phyloP scores from a whole-genome alignment of 805 yeast genomes.

The Isabelozyma heimii region DNA sequence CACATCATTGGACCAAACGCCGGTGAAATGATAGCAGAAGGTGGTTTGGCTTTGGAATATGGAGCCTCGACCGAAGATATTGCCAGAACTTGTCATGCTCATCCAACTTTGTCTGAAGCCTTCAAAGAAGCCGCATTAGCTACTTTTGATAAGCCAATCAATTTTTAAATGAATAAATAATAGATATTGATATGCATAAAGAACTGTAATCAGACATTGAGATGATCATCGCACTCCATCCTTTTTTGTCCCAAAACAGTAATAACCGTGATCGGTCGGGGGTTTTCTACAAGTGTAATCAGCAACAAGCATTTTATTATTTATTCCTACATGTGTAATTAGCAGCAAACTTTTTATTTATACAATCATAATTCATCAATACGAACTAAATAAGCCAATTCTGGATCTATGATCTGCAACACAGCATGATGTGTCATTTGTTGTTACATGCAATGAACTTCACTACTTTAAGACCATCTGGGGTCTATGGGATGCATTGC shows the following conservation, averaged over 20 bases:
- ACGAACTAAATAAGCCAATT: too few relatives aligned
- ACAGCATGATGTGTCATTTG: too few relatives aligned
- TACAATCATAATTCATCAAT: neutral
- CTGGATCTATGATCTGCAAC: too few relatives aligned
- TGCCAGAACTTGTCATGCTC: conserved; percentile 98
- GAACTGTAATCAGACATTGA: neutral
- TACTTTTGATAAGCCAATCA: conserved; percentile 87
- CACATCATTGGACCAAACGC: conserved; percentile 98
- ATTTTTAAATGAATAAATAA: conserved; percentile 48
- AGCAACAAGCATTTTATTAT: neutral
- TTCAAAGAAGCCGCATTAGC: conserved; percentile 97
- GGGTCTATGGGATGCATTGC: neutral
- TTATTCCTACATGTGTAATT: too few relatives aligned
- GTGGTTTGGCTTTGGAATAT: conserved; percentile 94
- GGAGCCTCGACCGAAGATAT: conserved; percentile 98
- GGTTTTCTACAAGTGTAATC: neutral
- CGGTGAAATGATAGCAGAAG: conserved; percentile 99
- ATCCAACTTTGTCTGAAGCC: conserved; percentile 97
- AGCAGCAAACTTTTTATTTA: too few relatives aligned
- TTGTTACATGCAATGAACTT: too few relatives aligned
- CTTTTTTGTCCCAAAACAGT: neutral
- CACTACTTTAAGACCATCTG: too few relatives aligned
- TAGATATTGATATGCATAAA: neutral
- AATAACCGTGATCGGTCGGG: neutral
- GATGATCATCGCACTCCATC: too few relatives aligned